Evolutionary conservation across 306 rosid species (phyloP), one percentile per base, ranked within the genome.

Genomic region (Arachis hypogaea): DNA sequence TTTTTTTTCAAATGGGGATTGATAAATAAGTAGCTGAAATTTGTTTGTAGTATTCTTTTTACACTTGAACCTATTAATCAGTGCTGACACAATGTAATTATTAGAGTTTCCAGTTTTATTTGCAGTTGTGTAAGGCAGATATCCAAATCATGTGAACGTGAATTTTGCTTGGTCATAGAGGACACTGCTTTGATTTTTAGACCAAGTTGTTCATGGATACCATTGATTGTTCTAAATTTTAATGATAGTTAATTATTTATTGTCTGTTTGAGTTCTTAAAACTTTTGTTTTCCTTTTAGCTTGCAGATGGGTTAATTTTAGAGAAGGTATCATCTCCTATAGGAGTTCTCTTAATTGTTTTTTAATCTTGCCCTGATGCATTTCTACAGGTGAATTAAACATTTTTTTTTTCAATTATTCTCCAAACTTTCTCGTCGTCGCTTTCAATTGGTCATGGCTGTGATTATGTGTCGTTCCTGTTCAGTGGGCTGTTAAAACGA

Each of bases 331-430:
- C 18, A 18, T 18, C 18, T 18, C 18, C 18, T 81, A 71, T 94
- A 78, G 98, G 98, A 36, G 97, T 94, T 77, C 96, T 94, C 66
- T 82, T 94, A 83, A 89, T 94, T 76, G 85, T 94, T 71, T 94
- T 94, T 52, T 97, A 94, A 85, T 89, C 98, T 83, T 97, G 98
- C 76, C 98, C 98, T n/a, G 97, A 94, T 61, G 98, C 97, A 9
- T 77, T 94, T 40, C 93, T 92, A 68, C 99, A 94, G 99, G 99
- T 94, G 75, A 66, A 29, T 65, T 14, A 41, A 59, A 50, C 59
- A 59, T 57, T 73, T 76, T 72, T 66, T 66, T 14, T 4, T 43
- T 44, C 51, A 9, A 29, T 22, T 46, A 2, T 3, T 66, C 11
- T n/a, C 43, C 22, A 18, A 18, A 30, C 57, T 33, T n/a, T 59